Evolutionary conservation across 768 basidiomycete species (phyloP).

Genomic region (Vararia minispora): DNA sequence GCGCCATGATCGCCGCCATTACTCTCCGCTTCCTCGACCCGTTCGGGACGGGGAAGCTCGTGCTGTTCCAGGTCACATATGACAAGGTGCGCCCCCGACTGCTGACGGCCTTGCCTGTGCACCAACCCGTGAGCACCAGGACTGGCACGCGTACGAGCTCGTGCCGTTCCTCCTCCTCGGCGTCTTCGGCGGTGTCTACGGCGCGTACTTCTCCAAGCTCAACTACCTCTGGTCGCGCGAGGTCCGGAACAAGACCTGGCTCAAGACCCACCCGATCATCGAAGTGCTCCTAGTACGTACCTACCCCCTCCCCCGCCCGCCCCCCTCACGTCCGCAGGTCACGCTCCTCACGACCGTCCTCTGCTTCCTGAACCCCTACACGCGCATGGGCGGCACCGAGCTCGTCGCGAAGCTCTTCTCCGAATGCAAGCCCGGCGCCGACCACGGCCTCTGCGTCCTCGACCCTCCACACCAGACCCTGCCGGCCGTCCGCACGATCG

Average conservation of each 20-base stretch:
- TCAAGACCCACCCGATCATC: constrained; percentile 64
- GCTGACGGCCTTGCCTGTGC: too few species aligned
- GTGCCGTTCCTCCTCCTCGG: constrained; percentile 79
- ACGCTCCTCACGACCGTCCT: constrained; percentile 67
- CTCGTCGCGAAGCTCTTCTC: constrained; percentile 87
- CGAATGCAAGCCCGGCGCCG: constrained; percentile 59
- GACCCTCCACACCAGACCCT: constrained; percentile 47
- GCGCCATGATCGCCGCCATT: constrained; percentile 94
- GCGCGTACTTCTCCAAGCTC: constrained; percentile 85
- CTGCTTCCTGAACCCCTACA: constrained; percentile 82
- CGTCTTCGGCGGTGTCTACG: constrained; percentile 88
- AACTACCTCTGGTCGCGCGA: constrained; percentile 84
- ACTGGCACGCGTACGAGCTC: constrained; percentile 90
- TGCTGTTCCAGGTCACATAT: constrained; percentile 86
- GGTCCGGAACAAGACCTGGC: constrained; percentile 73
- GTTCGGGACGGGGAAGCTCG: constrained; percentile 90
- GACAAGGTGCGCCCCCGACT: constrained; percentile 62
- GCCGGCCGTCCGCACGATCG: constrained; percentile 53
- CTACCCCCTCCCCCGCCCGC: too few species aligned
- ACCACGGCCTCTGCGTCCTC: constrained; percentile 60
- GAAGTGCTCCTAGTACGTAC: constrained; percentile 72
- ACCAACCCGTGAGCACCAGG: too few species aligned
- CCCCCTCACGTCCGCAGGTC: constrained; percentile 37
- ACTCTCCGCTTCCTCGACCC: constrained; percentile 90
- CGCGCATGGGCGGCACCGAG: constrained; percentile 91